phyloP scores from a whole-genome alignment of 2,329 filamentous ascomycete species.

The Cadophora sp. region DNA sequence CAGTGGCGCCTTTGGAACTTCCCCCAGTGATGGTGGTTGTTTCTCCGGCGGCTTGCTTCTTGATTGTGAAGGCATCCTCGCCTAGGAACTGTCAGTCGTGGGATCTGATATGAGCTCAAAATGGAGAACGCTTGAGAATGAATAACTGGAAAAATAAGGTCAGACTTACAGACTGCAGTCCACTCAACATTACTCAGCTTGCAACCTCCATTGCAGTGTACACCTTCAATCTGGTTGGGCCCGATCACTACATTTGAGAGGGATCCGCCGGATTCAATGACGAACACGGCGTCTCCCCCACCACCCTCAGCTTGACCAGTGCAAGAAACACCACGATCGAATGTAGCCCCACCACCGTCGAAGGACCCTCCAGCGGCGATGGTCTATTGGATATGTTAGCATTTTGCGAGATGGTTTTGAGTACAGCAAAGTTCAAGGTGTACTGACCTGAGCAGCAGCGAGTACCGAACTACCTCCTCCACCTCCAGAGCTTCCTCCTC shows the following conservation, averaged over 20 bases:
- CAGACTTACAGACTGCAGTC: constrained; percentile 2
- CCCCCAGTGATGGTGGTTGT: constrained; percentile 5
- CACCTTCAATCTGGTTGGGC: constrained; percentile 43
- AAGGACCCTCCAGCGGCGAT: constrained; percentile 51
- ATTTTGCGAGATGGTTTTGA: not conserved
- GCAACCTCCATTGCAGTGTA: constrained; percentile 5
- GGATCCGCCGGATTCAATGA: constrained; percentile 41
- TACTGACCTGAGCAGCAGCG: constrained; percentile 4
- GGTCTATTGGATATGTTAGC: constrained; percentile 39
- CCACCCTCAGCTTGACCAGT: constrained; percentile 50
- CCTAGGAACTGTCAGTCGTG: not conserved
- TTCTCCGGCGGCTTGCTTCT: constrained; percentile 6
- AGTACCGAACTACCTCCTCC: not conserved
- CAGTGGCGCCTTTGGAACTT: not conserved
- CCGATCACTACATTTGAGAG: constrained; percentile 46
- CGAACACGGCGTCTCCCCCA: constrained; percentile 44
- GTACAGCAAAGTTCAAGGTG: not conserved
- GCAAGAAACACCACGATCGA: constrained; percentile 50
- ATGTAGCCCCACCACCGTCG: constrained; percentile 54
- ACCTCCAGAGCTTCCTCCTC: not conserved
- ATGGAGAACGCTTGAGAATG: not conserved
- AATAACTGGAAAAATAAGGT: not conserved
- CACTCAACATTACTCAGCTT: constrained; percentile 4
- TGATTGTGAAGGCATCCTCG: constrained; percentile 10
- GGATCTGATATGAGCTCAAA: not conserved